These are phyloP conservation scores for Thermochaetoides dissita DNA, from an alignment of 2,329 filamentous ascomycete species.

Conservation along the genomic window DNA sequence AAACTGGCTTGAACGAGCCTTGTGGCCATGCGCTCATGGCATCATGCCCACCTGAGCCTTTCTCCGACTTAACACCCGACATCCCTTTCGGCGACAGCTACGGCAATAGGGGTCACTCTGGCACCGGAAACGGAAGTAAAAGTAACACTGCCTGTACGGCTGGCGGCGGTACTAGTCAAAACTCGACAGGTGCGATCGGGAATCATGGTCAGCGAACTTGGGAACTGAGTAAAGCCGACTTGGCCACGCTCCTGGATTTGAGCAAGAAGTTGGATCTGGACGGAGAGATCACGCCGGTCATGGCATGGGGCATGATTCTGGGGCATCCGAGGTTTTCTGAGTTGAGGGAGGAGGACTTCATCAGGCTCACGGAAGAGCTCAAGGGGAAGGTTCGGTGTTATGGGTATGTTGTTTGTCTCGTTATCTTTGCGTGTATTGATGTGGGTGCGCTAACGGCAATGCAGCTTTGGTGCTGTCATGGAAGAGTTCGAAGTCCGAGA, in stretches of 20 bases:
- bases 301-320: conserved; percentile 79
- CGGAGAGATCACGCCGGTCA: conserved; percentile 85
- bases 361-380: conserved; percentile 58
- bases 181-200: conserved; percentile 28
- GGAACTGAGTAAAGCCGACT: conserved; percentile 60
- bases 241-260: conserved; percentile 70
- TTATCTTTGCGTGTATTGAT: conserved; percentile 1
- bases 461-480: conserved; percentile 49
- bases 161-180: conserved; percentile 3
- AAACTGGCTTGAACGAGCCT: conserved; percentile 46
- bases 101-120: conserved; percentile 26
- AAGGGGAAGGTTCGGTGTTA: conserved; percentile 78
- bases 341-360: conserved; percentile 55
- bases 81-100: conserved; percentile 37
- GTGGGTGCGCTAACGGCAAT: not conserved
- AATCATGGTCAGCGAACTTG: conserved; percentile 50
- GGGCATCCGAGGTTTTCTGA: conserved; percentile 54
- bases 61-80: conserved; percentile 33
- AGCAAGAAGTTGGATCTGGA: conserved; percentile 72
- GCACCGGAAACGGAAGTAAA: not conserved
- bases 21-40: conserved; percentile 92
- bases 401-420: conserved; percentile 49
- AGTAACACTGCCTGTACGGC: not conserved
- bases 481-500: conserved; percentile 61
- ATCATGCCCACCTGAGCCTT: conserved; percentile 63